Base-by-base conservation (phyloP, 2,329 filamentous ascomycete genomes). In the Xylaria sp. region DNA sequence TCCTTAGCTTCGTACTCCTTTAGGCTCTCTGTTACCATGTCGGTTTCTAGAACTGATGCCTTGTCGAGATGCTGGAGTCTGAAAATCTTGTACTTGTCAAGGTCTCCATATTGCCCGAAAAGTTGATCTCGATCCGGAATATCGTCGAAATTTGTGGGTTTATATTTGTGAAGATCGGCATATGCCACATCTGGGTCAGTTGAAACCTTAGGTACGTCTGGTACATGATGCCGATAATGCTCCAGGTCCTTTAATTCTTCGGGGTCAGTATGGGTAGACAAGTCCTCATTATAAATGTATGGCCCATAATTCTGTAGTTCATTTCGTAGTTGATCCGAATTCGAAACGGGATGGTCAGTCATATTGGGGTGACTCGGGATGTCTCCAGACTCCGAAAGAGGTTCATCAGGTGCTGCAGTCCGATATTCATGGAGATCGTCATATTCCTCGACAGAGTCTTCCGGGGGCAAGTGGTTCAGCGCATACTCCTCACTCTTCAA, bases 121-220 rank as follows among this genome's bases (percentile, higher is more conserved):
- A 70, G 70, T 23, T 65, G 60, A 21, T 73, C 72, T 43, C 70
- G 62, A 3, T 67, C 54, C 6, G 63, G 47, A 8, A 63, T 62
- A 31, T 76, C 72, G 11, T 72, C 63, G 41, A 71, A 69, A 7
- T 62, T 40, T 13, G 61, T 55, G 7, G 68, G 56, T 21, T 66
- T 35, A 65, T 83, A 83, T 57, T 76, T 72, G 54, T 73, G 69
- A 46, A 82, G 68, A 62, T 82, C 80, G 3, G 75, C 69, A 47
- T 80, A 78, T 3, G 69, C 70, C 49, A 35, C 54, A 43, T 11
- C 57, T 41, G 41, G 61, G 44, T 67, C 68, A 55, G 40, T 55
- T 56, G 60, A 23, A 13, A 25, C 1, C 17, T 48, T 40, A 10
- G 48, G 17, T 5, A 41, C 57, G 23, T 53, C 37, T 11, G 35